These are phyloP conservation scores for Camellia sinensis DNA, from an alignment of 148 eudicot species.

Conservation along the genomic window DNA sequence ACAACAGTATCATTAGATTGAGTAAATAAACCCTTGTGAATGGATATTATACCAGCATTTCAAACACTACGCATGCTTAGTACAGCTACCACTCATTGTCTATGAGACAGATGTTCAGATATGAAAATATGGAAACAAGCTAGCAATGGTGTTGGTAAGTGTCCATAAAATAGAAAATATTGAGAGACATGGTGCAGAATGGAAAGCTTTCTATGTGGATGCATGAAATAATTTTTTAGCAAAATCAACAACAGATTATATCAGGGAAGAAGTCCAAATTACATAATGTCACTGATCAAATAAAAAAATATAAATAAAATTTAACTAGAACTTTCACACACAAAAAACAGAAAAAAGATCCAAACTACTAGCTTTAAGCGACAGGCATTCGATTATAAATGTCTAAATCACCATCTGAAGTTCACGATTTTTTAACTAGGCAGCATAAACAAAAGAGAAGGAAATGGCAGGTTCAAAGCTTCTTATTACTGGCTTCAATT, in stretches of 20 bases:
- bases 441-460: no score
- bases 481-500: no score
- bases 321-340: no score
- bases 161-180: not conserved
- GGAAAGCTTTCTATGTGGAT: not conserved
- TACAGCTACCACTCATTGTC: not conserved
- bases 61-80: not conserved
- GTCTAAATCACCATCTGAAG: no score
- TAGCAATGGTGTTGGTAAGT: not conserved
- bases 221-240: not conserved
- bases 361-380: no score
- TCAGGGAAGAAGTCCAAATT: not conserved
- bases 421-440: no score
- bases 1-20: not conserved
- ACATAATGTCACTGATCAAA: no score
- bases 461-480: no score
- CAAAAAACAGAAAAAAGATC: no score
- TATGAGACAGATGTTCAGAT: not conserved
- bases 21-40: not conserved
- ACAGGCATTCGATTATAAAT: no score
- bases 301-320: no score
- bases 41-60: not conserved
- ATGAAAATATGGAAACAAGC: not conserved
- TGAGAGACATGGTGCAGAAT: not conserved
- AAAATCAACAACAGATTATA: not conserved